Evolutionary conservation across 2,329 filamentous ascomycete species (phyloP).

Genomic region (Scorias spongiosa): DNA sequence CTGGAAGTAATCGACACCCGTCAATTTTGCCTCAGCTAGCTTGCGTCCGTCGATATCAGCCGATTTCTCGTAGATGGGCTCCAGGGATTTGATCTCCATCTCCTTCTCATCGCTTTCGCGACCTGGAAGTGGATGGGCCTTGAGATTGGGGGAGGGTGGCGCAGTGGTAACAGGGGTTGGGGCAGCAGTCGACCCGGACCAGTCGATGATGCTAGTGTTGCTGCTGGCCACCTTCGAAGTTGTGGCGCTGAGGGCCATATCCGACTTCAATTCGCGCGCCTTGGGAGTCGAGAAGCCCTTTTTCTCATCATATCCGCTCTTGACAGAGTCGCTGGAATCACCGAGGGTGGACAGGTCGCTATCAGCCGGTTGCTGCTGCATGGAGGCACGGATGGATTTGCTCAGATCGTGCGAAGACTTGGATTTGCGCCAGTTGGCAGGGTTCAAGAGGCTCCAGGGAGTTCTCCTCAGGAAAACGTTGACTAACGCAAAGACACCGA

Average conservation of each 20-base stretch:
- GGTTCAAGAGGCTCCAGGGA: constrained; percentile 7
- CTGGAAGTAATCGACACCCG: background rate
- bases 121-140: background rate
- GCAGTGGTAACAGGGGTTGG: background rate
- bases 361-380: background rate
- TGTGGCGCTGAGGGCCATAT: background rate
- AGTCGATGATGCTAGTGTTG: background rate
- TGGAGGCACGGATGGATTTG: background rate
- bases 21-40: background rate
- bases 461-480: constrained; percentile 15
- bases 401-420: background rate
- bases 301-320: background rate
- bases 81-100: background rate
- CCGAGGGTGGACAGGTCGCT: background rate
- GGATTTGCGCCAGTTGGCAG: background rate
- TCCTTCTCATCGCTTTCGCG: background rate
- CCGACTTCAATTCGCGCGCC: background rate
- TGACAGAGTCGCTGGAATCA: background rate
- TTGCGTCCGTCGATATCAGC: background rate
- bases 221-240: background rate
- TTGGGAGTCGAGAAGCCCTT: background rate
- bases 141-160: background rate
- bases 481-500: constrained; percentile 12
- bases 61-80: background rate
- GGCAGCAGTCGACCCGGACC: background rate